Base-by-base conservation (phyloP, 441 rosid species). In the Erysimum cheiri region DNA sequence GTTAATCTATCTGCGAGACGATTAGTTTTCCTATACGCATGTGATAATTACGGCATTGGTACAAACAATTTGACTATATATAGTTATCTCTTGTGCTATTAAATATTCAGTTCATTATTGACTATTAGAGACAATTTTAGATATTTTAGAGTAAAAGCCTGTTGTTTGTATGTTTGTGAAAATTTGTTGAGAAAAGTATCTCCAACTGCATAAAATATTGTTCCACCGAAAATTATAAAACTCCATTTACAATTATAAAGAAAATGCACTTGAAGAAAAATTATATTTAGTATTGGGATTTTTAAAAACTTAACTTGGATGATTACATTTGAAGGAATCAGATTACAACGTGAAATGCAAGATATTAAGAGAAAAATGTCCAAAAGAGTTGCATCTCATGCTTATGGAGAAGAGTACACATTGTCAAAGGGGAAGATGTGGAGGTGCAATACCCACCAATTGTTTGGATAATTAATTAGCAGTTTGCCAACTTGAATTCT, bases 401-500 rank as follows among this genome's bases (percentile, higher is more conserved):
- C 35, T 64, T 37, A 9, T 13, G 64, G 5, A 58, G 46, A 55
- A 15, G 57, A 64, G 7, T 15, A 49, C 60, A 53, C 58, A 67
- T 67, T 43, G 73, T 60, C 73, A 67, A 67, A 55, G 58, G 36
- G 4, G 43, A 57, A 17, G 22, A 8, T 73, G 72, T 60, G 65
- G 60, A 54, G 32, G 13, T 37, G 57, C 60, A 69, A 46, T 13
- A 35, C 35, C 56, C 43, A 44, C 74, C 40, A 32, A 57, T 61
- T 56, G 8, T 37, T 57, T 56, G 14, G 58, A 39, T 75, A 39
- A n/a, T 62, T 69, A 64, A 46, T 46, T 64, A 69, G 40, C 49
- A 47, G 28, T 47, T 75, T 75, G 75, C 50, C 75, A 69, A 75
- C 78, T 75, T 69, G 67, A 47, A 62, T 62, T 61, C 28, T 75